These are phyloP conservation scores for Candida maltosa DNA, from an alignment of 805 yeast genomes.

Conservation along the genomic window DNA sequence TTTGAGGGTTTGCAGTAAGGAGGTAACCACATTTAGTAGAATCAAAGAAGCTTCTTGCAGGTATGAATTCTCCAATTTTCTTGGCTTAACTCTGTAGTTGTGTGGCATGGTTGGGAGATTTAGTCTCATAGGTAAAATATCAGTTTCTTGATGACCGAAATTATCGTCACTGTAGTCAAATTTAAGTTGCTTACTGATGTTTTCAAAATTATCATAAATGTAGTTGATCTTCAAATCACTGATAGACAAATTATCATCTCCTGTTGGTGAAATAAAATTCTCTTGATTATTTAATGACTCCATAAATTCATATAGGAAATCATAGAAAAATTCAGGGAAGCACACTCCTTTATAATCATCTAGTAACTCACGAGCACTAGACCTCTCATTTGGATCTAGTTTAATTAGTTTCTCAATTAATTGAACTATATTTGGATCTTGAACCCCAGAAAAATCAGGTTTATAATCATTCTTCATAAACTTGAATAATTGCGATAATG, in stretches of 20 bases:
- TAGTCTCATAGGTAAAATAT: conserved; percentile 20
- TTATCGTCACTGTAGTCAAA: conserved; percentile 15
- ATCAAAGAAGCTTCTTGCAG: conserved; percentile 51
- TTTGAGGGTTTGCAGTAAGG: conserved; percentile 59
- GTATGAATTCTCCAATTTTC: conserved; percentile 1
- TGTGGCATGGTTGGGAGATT: conserved; percentile 51
- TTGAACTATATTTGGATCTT: conserved; percentile 46
- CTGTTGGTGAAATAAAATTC: conserved; percentile 10
- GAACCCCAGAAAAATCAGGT: conserved; percentile 61
- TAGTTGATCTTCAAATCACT: conserved; percentile 52
- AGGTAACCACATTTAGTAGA: conserved; percentile 53
- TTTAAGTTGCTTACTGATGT: conserved; percentile 25
- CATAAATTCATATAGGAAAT: conserved; percentile 68
- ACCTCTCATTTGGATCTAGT: conserved; percentile 59
- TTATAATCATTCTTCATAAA: conserved; percentile 66
- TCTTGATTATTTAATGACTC: conserved; percentile 23
- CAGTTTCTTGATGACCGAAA: not conserved
- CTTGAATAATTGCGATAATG: conserved; percentile 82
- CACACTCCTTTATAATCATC: conserved; percentile 43
- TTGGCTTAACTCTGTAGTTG: conserved; percentile 24
- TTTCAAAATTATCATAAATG: conserved; percentile 57
- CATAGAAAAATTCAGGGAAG: conserved; percentile 70
- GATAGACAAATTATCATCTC: conserved; percentile 18
- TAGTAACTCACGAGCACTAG: conserved; percentile 53
- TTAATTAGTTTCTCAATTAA: conserved; percentile 63